Evolutionary conservation across 495 filamentous ascomycete species (phyloP).

Genomic region (Podospora tetraspora): DNA sequence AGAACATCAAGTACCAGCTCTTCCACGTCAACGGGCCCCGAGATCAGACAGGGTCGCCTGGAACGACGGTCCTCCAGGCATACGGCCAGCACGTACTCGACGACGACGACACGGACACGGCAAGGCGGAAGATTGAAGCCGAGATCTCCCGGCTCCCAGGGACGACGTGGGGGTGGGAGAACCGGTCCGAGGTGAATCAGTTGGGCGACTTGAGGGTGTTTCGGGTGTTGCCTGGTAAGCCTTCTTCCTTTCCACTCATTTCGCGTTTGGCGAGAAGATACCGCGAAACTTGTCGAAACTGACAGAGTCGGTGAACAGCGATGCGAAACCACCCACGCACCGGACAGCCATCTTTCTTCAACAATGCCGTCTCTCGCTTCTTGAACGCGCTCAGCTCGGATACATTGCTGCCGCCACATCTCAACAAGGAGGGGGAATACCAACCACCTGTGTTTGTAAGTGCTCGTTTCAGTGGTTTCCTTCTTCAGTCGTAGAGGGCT

Average conservation of each 20-base stretch:
- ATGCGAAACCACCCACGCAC: constrained; percentile 46
- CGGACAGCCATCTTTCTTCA: constrained; percentile 49
- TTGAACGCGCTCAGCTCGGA: constrained; percentile 31
- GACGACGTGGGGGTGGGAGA: constrained; percentile 46
- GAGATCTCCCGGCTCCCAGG: constrained; percentile 46
- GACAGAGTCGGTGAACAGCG: constrained; percentile 11
- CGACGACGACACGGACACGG: constrained; percentile 40
- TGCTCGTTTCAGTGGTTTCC: background rate
- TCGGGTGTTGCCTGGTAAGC: constrained; percentile 38
- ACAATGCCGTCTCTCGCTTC: constrained; percentile 44
- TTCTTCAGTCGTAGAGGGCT: background rate
- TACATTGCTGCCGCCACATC: constrained; percentile 16
- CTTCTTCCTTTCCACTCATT: no score
- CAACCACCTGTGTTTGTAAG: constrained; percentile 28
- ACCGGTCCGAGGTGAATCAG: constrained; percentile 25
- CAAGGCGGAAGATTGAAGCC: constrained; percentile 43
- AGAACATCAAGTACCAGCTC: constrained; percentile 41
- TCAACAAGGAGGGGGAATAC: constrained; percentile 22
- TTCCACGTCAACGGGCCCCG: constrained; percentile 24
- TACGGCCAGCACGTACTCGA: constrained; percentile 48
- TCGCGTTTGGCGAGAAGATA: background rate
- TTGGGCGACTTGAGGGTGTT: constrained; percentile 34
- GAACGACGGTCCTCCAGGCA: constrained; percentile 48
- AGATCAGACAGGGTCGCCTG: constrained; percentile 41
- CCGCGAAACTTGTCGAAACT: background rate